These are phyloP conservation scores for Lentinula raphanica DNA, from an alignment of 768 basidiomycete genomes.

Conservation along the genomic window DNA sequence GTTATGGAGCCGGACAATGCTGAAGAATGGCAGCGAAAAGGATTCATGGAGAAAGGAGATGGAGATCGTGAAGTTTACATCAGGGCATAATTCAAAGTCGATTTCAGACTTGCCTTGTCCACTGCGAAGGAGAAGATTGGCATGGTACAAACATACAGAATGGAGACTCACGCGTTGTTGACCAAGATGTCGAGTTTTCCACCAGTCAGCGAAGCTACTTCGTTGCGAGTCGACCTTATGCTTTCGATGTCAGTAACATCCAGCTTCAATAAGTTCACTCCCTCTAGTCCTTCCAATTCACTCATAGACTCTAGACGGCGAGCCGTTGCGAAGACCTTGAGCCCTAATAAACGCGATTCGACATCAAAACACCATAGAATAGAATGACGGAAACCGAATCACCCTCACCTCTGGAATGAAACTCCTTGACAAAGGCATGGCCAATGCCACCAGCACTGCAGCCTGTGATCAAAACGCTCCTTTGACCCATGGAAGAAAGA, in stretches of 20 bases:
- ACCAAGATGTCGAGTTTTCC: conserved; percentile 26
- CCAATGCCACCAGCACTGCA: conserved; percentile 20
- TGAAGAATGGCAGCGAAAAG: background rate
- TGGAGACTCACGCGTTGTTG: conserved; percentile 20
- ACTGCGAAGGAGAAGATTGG: background rate
- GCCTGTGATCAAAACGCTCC: conserved; percentile 7
- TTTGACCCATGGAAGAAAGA: background rate
- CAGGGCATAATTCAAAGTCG: no score
- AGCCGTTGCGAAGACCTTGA: conserved; percentile 23
- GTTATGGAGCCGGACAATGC: conserved; percentile 18
- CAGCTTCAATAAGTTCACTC: conserved; percentile 17
- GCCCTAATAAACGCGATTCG: no score
- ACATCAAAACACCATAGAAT: background rate
- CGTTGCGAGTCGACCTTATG: conserved; percentile 8
- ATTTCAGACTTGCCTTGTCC: background rate
- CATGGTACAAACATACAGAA: no score
- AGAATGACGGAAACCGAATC: background rate
- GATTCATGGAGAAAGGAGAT: no score
- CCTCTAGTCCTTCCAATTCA: conserved; percentile 6
- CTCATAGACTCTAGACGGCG: conserved; percentile 16
- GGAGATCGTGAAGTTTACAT: no score
- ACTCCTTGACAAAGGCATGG: conserved; percentile 17
- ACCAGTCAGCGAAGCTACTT: conserved; percentile 14
- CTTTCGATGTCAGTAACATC: conserved; percentile 20
- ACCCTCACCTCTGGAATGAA: conserved; percentile 12